Evolutionary conservation across 495 filamentous ascomycete genomes (phyloP), one percentile per base, ranked within the genome.

Genomic region (Penicillium canariense): DNA sequence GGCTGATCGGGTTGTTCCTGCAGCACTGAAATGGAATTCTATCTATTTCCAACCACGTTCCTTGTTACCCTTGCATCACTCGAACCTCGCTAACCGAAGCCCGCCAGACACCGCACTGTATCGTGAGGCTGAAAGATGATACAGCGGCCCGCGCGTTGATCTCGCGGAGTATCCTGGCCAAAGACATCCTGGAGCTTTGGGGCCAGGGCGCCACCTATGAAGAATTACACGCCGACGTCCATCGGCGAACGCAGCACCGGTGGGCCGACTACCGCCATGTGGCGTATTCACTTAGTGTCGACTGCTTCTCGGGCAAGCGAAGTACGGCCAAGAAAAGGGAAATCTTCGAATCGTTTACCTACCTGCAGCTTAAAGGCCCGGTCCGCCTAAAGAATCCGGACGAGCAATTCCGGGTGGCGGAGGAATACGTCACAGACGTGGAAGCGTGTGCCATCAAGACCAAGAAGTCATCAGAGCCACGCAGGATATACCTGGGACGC

Each of bases 161-260:
- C 35, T 68, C 73, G 39, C 87, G 94, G 52, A 88, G 84, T 43
- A 87, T 97, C 59, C 82, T 97, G 32, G 80, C 82, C 52, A 87
- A 88, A 70, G 84, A 81, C 15, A 86, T 97, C 65, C 87, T 89
- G 71, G 91, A 95, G 66, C 81, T 96, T 56, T 97, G 94, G 94
- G 92, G 88, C 26, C 70, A 75, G 38, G 91, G 88, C 30, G 58
- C 70, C 22, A 82, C 73, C 47, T 89, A 94, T 61, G 73, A 81
- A 18, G 76, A 79, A 35, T 77, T 97, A 10, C 90, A 96, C 68
- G 71, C 69, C 50, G 75, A 83, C 55, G 74, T 96, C 44, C 75
- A 72, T 48, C 63, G 57, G 22, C 73, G 75, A 48, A 87, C 87
- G 0, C 32, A 77, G n/a, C 71, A 80, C 36, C 71, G 82, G 48